These are phyloP conservation scores for Leccinum subtestaceum DNA, from an alignment of 768 basidiomycete species.

Conservation along the genomic window DNA sequence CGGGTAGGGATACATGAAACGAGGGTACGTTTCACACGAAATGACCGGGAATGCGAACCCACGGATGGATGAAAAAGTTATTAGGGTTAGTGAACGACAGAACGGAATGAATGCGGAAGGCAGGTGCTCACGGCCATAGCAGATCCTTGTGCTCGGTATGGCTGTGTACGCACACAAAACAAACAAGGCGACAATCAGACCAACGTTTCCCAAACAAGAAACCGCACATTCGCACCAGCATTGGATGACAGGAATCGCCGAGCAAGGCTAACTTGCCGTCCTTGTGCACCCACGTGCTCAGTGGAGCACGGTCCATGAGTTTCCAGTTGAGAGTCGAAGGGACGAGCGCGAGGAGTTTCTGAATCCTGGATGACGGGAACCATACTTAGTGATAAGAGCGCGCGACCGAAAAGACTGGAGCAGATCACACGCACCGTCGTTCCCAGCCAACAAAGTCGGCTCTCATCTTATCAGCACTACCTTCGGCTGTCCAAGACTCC, in stretches of 20 bases:
- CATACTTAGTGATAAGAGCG: not conserved
- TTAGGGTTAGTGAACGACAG: not conserved
- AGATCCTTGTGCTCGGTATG: slow-evolving; percentile 54
- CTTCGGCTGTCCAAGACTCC: slow-evolving; percentile 46
- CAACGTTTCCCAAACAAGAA: not conserved
- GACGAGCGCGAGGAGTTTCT: slow-evolving; percentile 46
- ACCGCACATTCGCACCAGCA: slow-evolving; percentile 35
- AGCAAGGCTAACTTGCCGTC: slow-evolving; percentile 43
- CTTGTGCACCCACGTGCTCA: slow-evolving; percentile 48
- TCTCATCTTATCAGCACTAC: slow-evolving; percentile 45
- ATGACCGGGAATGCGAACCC: not conserved
- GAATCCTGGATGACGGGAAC: slow-evolving; percentile 31
- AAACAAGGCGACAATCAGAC: not conserved
- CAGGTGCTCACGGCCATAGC: slow-evolving; percentile 45
- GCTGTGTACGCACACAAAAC: slow-evolving; percentile 25
- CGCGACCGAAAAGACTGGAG: not conserved
- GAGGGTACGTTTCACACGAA: not conserved
- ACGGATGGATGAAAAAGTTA: not conserved
- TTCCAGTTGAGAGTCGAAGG: slow-evolving; percentile 45
- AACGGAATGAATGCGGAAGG: not conserved
- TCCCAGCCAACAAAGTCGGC: slow-evolving; percentile 49
- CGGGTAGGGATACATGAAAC: not conserved
- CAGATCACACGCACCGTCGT: slow-evolving; percentile 36
- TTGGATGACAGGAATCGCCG: slow-evolving; percentile 58
- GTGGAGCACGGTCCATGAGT: slow-evolving; percentile 47